Evolutionary conservation across 306 rosid genomes (phyloP), one percentile per base, ranked within the genome.

Genomic region (Glycine latifolia): DNA sequence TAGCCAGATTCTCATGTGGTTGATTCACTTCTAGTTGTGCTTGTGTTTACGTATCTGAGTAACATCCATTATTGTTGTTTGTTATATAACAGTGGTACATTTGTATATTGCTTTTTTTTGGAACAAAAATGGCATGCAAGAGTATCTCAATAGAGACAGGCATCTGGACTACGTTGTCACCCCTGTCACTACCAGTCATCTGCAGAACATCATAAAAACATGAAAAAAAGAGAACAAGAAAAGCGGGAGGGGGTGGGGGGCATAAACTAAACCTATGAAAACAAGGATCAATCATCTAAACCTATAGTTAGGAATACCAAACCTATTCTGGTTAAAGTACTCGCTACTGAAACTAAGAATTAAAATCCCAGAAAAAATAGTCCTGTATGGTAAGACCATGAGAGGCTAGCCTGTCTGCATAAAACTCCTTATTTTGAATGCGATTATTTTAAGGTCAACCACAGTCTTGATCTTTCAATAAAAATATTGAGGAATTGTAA

Each of bases 21-120:
- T 52, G 4, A 49, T 71, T 83, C 31, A 77, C 63, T 46, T 65
- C 9, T 67, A 61, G 46, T 77, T 77, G 48, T 63, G 48, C 50
- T 48, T 26, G 58, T 62, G 84, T 53, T 50, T 70, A 58, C 33
- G 47, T 79, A 58, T 60, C 12, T 50, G 75, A 16, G 52, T 54
- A 54, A 52, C 5, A 17, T 60, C 12, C 17, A 11, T 37, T 53
- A 39, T 67, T 78, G 43, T 67, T 78, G 53, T 26, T 26, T 26
- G 31, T 26, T 65, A 35, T 15, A 3, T n/a, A 49, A 14, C 41
- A 16, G 75, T 17, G 56, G 61, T 37, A 8, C 16, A 61, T 81
- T n/a, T 54, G 46, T 69, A 8, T 3, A 39, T 61, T 26, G 31
- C 31, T 26, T 26, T 26, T 26, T 2, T 26, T 26, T 26, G 31